Evolutionary conservation across 1,139 yeast genomes (phyloP).

Genomic region (Meyerozyma guilliermondii): DNA sequence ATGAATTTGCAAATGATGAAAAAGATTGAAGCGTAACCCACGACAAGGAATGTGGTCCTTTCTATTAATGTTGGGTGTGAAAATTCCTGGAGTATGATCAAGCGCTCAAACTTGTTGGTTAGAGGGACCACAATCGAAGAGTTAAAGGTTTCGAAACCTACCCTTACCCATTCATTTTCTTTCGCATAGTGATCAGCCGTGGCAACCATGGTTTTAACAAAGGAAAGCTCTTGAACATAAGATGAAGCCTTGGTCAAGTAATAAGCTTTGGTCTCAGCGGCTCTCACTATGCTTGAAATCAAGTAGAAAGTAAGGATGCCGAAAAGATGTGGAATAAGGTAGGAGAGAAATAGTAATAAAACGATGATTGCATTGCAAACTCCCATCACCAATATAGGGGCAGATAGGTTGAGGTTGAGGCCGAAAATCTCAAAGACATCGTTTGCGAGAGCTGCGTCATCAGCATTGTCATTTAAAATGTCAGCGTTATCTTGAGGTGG

Average conservation of each 20-base stretch:
- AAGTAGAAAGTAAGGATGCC: constrained; percentile 24
- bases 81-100: constrained; percentile 2
- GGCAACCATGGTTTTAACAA: background rate
- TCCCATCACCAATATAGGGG: constrained; percentile 33
- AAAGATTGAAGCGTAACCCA: constrained; percentile 38
- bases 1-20: constrained; percentile 26
- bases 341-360: constrained; percentile 40
- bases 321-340: constrained; percentile 50
- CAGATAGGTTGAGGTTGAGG: constrained; percentile 26
- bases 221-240: background rate
- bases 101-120: background rate
- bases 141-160: background rate
- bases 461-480: constrained; percentile 2
- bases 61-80: constrained; percentile 23
- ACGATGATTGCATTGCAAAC: constrained; percentile 40
- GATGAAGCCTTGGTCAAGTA: background rate
- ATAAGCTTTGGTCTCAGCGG: background rate
- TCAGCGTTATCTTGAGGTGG: constrained; percentile 3
- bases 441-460: constrained; percentile 7
- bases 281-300: background rate
- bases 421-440: constrained; percentile 33
- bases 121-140: background rate
- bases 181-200: background rate
- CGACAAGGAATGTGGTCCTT: constrained; percentile 24
- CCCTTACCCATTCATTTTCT: background rate